Conservation (phyloP, 148 eudicot genomes). For the Vaccinium vitisidaea region DNA sequence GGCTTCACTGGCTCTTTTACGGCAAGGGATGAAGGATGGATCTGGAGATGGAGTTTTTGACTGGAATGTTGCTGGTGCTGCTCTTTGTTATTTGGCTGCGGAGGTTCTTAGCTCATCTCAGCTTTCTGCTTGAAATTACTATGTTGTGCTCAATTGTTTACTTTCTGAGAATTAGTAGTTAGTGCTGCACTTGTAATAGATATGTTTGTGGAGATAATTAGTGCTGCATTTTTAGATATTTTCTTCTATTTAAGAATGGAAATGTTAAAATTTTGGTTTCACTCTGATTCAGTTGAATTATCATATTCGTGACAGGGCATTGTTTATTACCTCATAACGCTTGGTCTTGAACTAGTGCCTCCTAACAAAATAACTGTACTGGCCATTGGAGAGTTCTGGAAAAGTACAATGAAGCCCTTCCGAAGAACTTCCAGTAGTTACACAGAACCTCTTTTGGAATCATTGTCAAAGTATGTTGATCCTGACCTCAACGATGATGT, state of each 20-base stretch:
- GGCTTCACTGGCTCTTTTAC: conserved; percentile 88
- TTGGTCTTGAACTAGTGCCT: conserved; percentile 72
- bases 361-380: conserved; percentile 41
- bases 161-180: background rate
- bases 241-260: background rate
- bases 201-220: conserved; percentile 10
- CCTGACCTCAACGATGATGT: conserved; percentile 62
- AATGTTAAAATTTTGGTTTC: background rate
- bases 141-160: background rate
- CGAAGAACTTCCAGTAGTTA: conserved; percentile 28
- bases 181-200: background rate
- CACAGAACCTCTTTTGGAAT: conserved; percentile 66
- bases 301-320: conserved; percentile 50
- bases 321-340: conserved; percentile 65
- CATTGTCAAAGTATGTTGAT: conserved; percentile 42
- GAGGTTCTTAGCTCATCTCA: conserved; percentile 59
- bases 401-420: conserved; percentile 29
- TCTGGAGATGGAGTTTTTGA: conserved; percentile 61
- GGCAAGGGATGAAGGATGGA: conserved; percentile 90
- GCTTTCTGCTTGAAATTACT: background rate
- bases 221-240: background rate
- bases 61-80: conserved; percentile 96
- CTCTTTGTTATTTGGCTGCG: conserved; percentile 76
- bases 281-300: background rate
- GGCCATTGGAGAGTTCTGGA: conserved; percentile 37